Conservation (phyloP, 257 asterid genomes). For the Lavandula angustifolia region DNA sequence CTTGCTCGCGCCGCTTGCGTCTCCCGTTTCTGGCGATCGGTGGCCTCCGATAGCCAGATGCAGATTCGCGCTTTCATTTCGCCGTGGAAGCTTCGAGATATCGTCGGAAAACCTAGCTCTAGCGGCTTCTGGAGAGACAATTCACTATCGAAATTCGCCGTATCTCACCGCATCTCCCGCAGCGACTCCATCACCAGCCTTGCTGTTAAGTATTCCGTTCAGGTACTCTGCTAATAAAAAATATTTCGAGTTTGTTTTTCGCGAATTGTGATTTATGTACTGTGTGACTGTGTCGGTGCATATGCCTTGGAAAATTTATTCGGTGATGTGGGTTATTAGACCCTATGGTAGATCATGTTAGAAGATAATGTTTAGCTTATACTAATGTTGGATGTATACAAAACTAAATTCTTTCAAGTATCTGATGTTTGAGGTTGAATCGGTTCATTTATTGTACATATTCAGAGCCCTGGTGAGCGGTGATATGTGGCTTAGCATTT, state of each 20-base stretch:
- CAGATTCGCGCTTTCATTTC: conserved; percentile 68
- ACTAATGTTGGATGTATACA: neutral
- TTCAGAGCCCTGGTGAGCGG: neutral
- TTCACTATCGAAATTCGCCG: conserved; percentile 77
- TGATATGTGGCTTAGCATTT: neutral
- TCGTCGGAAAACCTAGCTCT: conserved; percentile 80
- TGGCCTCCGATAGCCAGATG: conserved; percentile 81
- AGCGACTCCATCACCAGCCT: conserved; percentile 84
- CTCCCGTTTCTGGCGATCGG: conserved; percentile 65
- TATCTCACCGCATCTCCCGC: conserved; percentile 73
- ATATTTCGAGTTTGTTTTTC: neutral
- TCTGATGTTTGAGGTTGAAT: neutral
- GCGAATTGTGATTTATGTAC: conserved; percentile 5
- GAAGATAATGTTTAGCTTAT: too few relatives aligned
- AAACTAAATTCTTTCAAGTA: too few relatives aligned
- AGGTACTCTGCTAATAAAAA: conserved; percentile 46
- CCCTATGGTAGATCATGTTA: too few relatives aligned
- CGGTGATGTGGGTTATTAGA: neutral
- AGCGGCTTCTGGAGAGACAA: conserved; percentile 89
- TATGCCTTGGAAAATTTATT: neutral
- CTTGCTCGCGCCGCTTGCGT: conserved; percentile 92
- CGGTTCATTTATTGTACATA: neutral
- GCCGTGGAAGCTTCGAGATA: conserved; percentile 81
- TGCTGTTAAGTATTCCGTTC: conserved; percentile 94
- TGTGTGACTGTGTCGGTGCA: neutral